Evolutionary conservation across 345 rosid genomes (phyloP), one percentile per base, ranked within the genome.

Genomic region (Brassica nigra): DNA sequence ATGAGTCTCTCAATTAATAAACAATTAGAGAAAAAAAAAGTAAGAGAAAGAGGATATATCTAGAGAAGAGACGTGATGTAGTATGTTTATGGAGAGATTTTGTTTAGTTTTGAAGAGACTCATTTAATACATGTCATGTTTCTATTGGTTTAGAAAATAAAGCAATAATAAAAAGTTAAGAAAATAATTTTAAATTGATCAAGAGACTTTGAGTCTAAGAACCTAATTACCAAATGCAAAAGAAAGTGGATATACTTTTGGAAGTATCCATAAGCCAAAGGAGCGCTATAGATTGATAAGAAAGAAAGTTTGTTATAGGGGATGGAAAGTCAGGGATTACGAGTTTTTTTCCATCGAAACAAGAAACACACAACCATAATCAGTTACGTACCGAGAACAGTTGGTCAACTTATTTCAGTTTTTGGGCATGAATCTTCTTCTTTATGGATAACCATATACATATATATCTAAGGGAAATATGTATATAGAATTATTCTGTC

Each of bases 191-290:
- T 23, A 23, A 23, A 23, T 23, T 23, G 27, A 23, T 23, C 1
- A 23, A 23, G 27, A 23, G 27, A 23, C 1, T 23, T 1, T 23
- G n/a, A n/a, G 27, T 23, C 27, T 23, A 44, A 44, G 15, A 15
- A 44, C 54, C 44, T 44, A 44, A 44, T 44, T 44, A 44, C 54
- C 54, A 44, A 44, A 37, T 12, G 15, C 15, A 44, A 44, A 44
- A 44, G 54, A 39, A 58, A 5, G 29, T 61, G 6, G 12, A 23
- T 23, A 31, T 62, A n/a, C 14, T 14, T 70, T 77, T 77, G 80
- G 80, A 77, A 62, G 66, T 71, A 65, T 65, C 3, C 67, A 29
- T 54, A 64, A 64, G 81, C 71, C 81, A 78, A 64, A 54, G 59
- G 8, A 36, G 59, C 52, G 5, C 30, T 47, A 61, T 1, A 52